These are phyloP conservation scores for Phytophthora pistaciae DNA, from an alignment of 352 stramenopile genomes.

Conservation along the genomic window DNA sequence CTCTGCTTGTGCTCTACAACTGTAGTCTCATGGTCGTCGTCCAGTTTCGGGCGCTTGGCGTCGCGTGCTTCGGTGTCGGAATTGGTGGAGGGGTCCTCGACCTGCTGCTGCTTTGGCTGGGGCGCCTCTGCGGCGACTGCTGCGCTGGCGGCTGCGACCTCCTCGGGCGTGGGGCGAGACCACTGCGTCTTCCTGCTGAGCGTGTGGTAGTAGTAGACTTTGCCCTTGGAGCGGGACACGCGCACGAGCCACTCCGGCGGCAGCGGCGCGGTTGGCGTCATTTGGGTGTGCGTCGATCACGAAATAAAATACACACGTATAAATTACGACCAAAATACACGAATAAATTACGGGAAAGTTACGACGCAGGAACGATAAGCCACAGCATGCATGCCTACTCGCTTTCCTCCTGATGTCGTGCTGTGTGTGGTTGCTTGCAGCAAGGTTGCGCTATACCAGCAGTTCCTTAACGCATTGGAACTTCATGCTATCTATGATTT, in stretches of 20 bases:
- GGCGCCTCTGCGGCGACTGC: background rate
- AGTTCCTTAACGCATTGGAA: too few relatives aligned
- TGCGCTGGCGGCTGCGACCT: slow-evolving; percentile 7
- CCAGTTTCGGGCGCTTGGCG: slow-evolving; percentile 28
- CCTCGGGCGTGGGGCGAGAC: slow-evolving; percentile 46
- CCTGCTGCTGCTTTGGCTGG: background rate
- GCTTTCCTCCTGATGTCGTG: too few relatives aligned
- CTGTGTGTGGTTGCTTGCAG: too few relatives aligned
- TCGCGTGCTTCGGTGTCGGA: background rate
- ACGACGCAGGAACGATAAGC: too few relatives aligned
- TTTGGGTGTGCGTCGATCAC: background rate
- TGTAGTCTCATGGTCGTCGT: slow-evolving; percentile 12
- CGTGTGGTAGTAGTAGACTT: slow-evolving; percentile 77
- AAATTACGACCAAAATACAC: background rate
- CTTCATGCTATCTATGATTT: too few relatives aligned
- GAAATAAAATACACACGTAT: too few relatives aligned
- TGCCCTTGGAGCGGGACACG: slow-evolving; percentile 75
- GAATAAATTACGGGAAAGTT: background rate
- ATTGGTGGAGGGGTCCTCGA: background rate
- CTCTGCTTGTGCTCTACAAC: slow-evolving; percentile 16
- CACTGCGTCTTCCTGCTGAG: slow-evolving; percentile 64
- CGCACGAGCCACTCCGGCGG: slow-evolving; percentile 68
- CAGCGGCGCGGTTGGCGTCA: slow-evolving; percentile 27
- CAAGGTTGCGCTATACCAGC: too few relatives aligned
- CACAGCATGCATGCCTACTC: too few relatives aligned